A percentile compares a stretch with the other conserved stretches of the same genome.
These are phyloP conservation scores for Penicillium sp. DNA, from an alignment of 2,329 filamentous ascomycete species.

Conservation along the genomic window DNA sequence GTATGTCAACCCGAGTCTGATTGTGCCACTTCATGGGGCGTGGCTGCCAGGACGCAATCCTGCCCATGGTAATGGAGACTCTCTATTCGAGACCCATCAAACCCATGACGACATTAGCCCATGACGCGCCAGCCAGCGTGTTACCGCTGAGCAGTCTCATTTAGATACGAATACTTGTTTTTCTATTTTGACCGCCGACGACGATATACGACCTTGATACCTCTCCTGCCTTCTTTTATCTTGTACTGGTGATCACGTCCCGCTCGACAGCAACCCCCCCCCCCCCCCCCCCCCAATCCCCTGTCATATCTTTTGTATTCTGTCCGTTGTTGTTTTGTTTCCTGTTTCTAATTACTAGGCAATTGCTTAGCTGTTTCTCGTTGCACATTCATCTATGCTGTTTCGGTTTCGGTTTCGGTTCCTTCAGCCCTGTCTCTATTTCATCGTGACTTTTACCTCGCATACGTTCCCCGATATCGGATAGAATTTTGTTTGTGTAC, in stretches of 20 bases:
- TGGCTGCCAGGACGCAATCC: conserved; percentile 45
- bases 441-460: neutral
- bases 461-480: neutral
- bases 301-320: neutral
- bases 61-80: conserved; percentile 23
- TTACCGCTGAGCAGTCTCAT: neutral
- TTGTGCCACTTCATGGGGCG: conserved; percentile 47
- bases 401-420: neutral
- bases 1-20: conserved; percentile 53
- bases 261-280: neutral
- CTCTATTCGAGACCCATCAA: conserved; percentile 20
- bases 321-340: neutral
- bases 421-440: neutral
- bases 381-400: neutral
- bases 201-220: conserved; percentile 29
- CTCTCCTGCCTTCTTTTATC: conserved; percentile 15
- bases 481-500: neutral
- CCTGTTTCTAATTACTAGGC: neutral
- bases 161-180: neutral
- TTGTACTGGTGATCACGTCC: conserved; percentile 5
- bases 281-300: too few species aligned
- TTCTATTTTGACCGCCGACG: conserved; percentile 3
- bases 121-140: neutral
- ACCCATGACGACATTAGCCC: conserved; percentile 18
- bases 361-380: neutral